Conservation (phyloP, 1,139 yeast species). For the Blastobotrys persicus region DNA sequence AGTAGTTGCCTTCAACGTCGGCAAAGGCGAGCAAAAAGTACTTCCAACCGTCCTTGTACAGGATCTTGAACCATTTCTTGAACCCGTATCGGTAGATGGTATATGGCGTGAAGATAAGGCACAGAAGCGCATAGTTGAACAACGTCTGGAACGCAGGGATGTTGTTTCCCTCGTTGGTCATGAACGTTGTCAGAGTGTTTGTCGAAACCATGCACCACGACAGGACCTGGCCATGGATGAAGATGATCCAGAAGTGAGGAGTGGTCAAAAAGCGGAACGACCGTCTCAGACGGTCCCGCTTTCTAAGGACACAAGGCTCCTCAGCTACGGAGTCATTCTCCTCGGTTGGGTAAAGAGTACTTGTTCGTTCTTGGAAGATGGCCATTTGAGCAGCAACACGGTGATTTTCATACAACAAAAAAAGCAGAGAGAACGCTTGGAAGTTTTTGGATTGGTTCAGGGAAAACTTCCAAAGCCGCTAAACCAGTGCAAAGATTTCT, state of each 20-base stretch:
- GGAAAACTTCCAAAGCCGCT: conserved; percentile 22
- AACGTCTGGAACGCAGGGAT: conserved; percentile 47
- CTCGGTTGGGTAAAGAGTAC: not conserved
- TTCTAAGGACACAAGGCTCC: not conserved
- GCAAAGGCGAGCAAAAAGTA: conserved; percentile 44
- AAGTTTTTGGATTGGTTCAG: conserved; percentile 20
- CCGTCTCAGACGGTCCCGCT: conserved; percentile 5
- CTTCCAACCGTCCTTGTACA: conserved; percentile 43
- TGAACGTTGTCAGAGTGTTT: conserved; percentile 43
- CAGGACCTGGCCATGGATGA: conserved; percentile 43
- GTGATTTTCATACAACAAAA: not conserved
- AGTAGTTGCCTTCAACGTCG: conserved; percentile 47
- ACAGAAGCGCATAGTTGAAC: conserved; percentile 41
- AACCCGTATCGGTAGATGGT: conserved; percentile 41
- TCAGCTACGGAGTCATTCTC: not conserved
- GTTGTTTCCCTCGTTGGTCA: conserved; percentile 39
- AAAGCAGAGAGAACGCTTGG: conserved; percentile 6
- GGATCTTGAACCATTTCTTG: conserved; percentile 34
- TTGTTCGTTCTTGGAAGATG: conserved; percentile 3
- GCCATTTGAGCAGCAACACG: not conserved
- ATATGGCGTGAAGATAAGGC: conserved; percentile 41
- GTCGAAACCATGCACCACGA: conserved; percentile 44
- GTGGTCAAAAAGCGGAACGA: conserved; percentile 37
- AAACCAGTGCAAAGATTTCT: conserved; percentile 12
- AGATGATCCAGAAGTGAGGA: conserved; percentile 42